Percentiles rank a stretch among this genome's conserved stretches.
These are phyloP conservation scores for Emericellopsis cladophorae DNA, from an alignment of 2,329 filamentous ascomycete genomes.

Conservation along the genomic window DNA sequence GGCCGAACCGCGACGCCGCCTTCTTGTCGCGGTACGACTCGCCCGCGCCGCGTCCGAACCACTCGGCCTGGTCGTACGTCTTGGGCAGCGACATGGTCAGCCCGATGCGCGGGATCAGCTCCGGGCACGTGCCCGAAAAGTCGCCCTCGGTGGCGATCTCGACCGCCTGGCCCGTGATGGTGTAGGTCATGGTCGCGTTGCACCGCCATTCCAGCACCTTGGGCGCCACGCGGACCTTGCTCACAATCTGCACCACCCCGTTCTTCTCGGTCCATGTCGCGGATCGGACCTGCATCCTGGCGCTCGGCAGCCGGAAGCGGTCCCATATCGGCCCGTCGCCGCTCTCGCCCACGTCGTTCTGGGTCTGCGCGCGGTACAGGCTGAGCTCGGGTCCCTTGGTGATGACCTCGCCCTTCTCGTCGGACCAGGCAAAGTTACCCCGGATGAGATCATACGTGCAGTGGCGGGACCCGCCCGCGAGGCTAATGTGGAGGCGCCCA, in stretches of 20 bases:
- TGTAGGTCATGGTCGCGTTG: constrained; percentile 36
- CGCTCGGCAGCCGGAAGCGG: constrained; percentile 31
- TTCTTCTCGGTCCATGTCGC: constrained; percentile 23
- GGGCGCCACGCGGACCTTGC: constrained; percentile 44
- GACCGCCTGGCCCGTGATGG: constrained; percentile 32
- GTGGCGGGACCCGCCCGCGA: constrained; percentile 7
- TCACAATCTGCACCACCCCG: constrained; percentile 20
- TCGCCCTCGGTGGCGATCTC: constrained; percentile 30
- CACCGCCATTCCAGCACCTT: constrained; percentile 49
- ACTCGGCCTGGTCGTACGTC: constrained; percentile 33
- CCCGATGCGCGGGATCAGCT: constrained; percentile 48
- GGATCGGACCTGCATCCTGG: constrained; percentile 32
- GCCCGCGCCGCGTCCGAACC: constrained; percentile 51
- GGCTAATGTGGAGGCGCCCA: constrained; percentile 5
- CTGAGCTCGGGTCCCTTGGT: constrained; percentile 23
- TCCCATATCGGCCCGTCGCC: constrained; percentile 32
- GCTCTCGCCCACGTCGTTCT: constrained; percentile 39
- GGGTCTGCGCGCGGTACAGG: constrained; percentile 53
- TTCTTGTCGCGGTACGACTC: constrained; percentile 55
- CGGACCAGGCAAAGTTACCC: constrained; percentile 28
- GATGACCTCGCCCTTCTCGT: constrained; percentile 20
- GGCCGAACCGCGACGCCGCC: constrained; percentile 37
- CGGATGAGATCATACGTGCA: constrained; percentile 27
- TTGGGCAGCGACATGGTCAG: constrained; percentile 39
- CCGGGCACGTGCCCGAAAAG: constrained; percentile 31